Percentiles rank a stretch among this genome's conserved stretches.
Evolutionary conservation across 441 rosid species (phyloP).

Genomic region (Hura crepitans): DNA sequence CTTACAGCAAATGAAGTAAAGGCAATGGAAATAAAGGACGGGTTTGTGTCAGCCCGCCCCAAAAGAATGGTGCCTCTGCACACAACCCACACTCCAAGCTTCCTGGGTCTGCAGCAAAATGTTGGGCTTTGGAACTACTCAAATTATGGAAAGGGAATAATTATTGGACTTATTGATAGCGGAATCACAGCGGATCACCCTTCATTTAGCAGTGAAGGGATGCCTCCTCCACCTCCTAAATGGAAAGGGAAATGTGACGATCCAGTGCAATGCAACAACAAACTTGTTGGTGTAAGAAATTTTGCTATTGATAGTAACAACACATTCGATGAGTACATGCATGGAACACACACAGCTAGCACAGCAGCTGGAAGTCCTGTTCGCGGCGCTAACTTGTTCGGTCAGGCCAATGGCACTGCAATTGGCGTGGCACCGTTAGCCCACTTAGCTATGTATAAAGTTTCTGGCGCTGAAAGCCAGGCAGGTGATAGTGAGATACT

Average conservation of each 20-base stretch:
- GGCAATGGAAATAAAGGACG: constrained; percentile 34
- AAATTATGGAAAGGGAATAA: constrained; percentile 38
- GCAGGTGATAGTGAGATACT: constrained; percentile 26
- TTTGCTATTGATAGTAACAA: constrained; percentile 21
- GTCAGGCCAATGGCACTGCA: constrained; percentile 29
- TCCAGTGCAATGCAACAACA: constrained; percentile 10
- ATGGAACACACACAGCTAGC: constrained; percentile 42
- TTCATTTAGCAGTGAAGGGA: constrained; percentile 42
- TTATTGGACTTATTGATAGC: constrained; percentile 37
- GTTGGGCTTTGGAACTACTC: constrained; percentile 32
- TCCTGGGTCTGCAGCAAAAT: constrained; percentile 34
- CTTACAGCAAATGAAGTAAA: constrained; percentile 39
- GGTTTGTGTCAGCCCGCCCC: constrained; percentile 32
- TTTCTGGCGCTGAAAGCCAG: constrained; percentile 10
- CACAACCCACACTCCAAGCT: constrained; percentile 33
- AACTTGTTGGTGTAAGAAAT: constrained; percentile 35
- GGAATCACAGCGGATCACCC: constrained; percentile 40
- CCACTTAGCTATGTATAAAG: constrained; percentile 33
- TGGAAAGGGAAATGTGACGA: constrained; percentile 33
- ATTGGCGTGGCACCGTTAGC: constrained; percentile 28
- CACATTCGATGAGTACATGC: constrained; percentile 30
- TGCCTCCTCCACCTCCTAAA: constrained; percentile 43
- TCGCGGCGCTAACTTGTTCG: constrained; percentile 24
- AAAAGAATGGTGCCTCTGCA: constrained; percentile 23
- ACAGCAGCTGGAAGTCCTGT: constrained; percentile 36